Conservation (phyloP, 2,329 filamentous ascomycete species). For the Pseudocercospora fijiensis region DNA sequence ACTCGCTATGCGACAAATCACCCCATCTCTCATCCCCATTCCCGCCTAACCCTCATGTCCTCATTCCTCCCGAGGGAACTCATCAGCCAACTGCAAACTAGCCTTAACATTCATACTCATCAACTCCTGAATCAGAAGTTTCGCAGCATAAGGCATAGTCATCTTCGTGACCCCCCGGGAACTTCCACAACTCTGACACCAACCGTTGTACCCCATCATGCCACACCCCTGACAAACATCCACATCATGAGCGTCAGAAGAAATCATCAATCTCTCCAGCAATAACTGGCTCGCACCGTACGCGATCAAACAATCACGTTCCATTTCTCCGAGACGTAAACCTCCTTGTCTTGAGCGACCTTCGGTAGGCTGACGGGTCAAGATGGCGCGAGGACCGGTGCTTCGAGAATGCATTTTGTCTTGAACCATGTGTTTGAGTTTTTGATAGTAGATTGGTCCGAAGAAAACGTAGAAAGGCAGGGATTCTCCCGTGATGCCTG, state of each 20-base stretch:
- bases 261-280: conserved; percentile 90
- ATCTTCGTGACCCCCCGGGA: conserved; percentile 83
- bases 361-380: conserved; percentile 94
- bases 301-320: conserved; percentile 94
- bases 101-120: conserved; percentile 99
- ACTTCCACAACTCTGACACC: conserved; percentile 89
- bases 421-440: conserved; percentile 99
- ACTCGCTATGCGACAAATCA: conserved; percentile 21
- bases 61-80: conserved; percentile 64
- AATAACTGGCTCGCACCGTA: conserved; percentile 93
- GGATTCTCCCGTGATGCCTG: conserved; percentile 89
- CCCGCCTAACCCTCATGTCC: not conserved
- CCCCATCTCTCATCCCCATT: not conserved
- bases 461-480: conserved; percentile 97
- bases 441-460: conserved; percentile 98
- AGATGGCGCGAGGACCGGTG: conserved; percentile 82
- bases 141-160: conserved; percentile 96
- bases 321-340: conserved; percentile 94
- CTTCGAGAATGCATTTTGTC: conserved; percentile 99
- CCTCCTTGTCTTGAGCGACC: conserved; percentile 91
- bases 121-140: conserved; percentile 91
- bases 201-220: conserved; percentile 91
- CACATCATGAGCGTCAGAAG: conserved; percentile 83
- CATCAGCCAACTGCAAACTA: conserved; percentile 83
- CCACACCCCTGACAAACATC: conserved; percentile 94